Evolutionary conservation across 2,329 filamentous ascomycete species (phyloP), one percentile per base, ranked within the genome.

Genomic region (Phyllosticta paracitricarpa): DNA sequence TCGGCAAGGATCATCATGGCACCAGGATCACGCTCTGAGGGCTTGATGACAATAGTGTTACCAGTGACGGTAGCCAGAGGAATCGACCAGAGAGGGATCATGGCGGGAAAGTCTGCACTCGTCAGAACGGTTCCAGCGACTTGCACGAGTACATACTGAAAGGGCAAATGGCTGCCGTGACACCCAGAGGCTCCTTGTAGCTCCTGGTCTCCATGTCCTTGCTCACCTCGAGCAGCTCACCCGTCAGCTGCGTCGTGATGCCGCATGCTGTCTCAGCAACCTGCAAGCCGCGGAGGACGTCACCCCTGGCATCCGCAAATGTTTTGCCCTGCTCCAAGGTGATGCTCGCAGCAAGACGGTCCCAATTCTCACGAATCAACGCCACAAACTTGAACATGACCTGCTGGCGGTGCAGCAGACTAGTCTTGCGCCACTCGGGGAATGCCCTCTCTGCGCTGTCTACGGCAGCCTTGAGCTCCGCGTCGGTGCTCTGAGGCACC

Each of bases 21-120:
- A 63, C 89, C 89, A 8, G 89, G 89, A 69, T 93, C 89, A 62
- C 89, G 85, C 78, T 95, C 89, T 1, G 89, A 93, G 9, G 89
- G 89, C 82, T 95, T 95, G 68, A 95, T 80, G 67, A 95, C 84
- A 62, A 91, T 79, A 14, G 89, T 92, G 79, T 95, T 95, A 58
- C 89, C 89, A 19, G 88, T 91, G 28, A 92, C 84, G 53, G 89
- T 89, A 55, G 89, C 89, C 68, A 94, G 89, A 51, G 89, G 90
- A 64, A 95, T 91, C 64, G 84, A 91, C 89, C 89, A 95, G n/a
- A 95, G 81, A 3, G 89, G 90, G 73, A 95, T 94, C 89, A 95
- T 95, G 68, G 89, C 89, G 53, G 89, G 89, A 77, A 94, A 94
- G 80, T 94, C 87, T 89, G 63, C 28, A 9, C 1, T 4, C 9